A percentile compares a stretch with the other conserved stretches of the same genome.
Evolutionary conservation across 768 basidiomycete species (phyloP).

Genomic region (Mycena crocata): DNA sequence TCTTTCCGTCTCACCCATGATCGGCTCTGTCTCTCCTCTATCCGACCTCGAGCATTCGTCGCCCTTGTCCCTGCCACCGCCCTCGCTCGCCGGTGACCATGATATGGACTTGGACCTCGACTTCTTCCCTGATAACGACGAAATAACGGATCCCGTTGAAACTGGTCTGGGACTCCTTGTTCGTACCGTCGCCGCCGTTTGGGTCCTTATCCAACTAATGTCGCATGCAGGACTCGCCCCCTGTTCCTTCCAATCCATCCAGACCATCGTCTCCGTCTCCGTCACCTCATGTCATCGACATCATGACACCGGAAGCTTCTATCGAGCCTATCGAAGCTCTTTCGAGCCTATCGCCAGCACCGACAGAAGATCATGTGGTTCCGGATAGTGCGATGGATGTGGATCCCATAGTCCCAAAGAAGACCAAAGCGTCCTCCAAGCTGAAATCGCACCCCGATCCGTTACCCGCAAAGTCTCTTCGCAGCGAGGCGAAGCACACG

Average conservation of each 20-base stretch:
- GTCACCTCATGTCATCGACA: constrained; percentile 6
- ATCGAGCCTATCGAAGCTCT: constrained; percentile 7
- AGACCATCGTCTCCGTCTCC: background rate
- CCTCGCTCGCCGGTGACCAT: constrained; percentile 32
- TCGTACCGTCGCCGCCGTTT: constrained; percentile 34
- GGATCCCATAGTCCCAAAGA: constrained; percentile 12
- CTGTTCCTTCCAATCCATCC: constrained; percentile 2
- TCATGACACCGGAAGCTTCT: constrained; percentile 4
- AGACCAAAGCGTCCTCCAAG: constrained; percentile 12
- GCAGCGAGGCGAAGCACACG: background rate
- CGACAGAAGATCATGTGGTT: constrained; percentile 15
- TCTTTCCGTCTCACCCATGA: constrained; percentile 47
- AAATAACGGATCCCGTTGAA: constrained; percentile 21
- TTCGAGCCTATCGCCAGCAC: constrained; percentile 1
- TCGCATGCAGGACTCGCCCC: constrained; percentile 19
- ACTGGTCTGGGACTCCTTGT: constrained; percentile 33
- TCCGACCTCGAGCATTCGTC: constrained; percentile 30
- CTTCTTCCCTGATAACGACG: constrained; percentile 27
- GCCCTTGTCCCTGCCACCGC: constrained; percentile 25
- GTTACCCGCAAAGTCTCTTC: background rate
- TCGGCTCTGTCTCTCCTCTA: constrained; percentile 49
- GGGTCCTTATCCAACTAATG: constrained; percentile 39
- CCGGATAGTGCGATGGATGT: constrained; percentile 11
- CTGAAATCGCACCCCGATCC: background rate
- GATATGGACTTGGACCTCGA: constrained; percentile 33